Base-by-base conservation (phyloP, 2,329 filamentous ascomycete species). In the Ophiocordyceps camponoti-floridani region DNA sequence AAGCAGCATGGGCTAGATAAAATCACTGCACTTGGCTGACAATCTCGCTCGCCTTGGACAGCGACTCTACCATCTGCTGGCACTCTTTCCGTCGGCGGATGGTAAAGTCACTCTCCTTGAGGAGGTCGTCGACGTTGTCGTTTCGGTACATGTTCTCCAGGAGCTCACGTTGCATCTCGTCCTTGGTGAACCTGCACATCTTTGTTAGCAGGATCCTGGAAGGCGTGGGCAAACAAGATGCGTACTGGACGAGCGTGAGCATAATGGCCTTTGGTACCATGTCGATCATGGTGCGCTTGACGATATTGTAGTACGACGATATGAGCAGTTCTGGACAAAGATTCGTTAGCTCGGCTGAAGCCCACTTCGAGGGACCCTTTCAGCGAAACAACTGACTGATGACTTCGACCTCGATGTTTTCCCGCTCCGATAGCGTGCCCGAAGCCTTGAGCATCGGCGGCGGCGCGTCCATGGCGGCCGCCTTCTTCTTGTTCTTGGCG, bases 401-500 rank as follows among this genome's bases (percentile, higher is more conserved):
- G 49, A 98, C 88, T 66, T 98, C 91, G 42, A 98, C 91, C 63
- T 98, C 91, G 51, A 94, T 84, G 47, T 79, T 81, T 62, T 98
- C 91, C 49, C 91, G 86, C 66, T 98, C 91, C 5, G 84, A 94
- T 37, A 98, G 70, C 26, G 82, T 94, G 40, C 91, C 89, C 3
- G 86, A 94, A 31, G 91, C 91, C 70, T 95, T 98, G 47, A 98
- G 77, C 40, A 79, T 89, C 28, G 91, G 77, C 49, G 91, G 91
- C 37, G 91, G 91, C 13, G 91, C 73, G 62, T 98, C 91, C 91
- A 98, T 98, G 42, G 89, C 88, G n/a, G 91, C 91, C 67, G 94
- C 93, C 81, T 95, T 96, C 77, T 98, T 98, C 79, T 96, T 98
- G 70, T 96, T 98, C 77, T 96, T 98, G 58, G 85, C 88, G 11